Percentiles rank a stretch among this genome's conserved stretches.
Evolutionary conservation across 805 yeast genomes (phyloP).

Genomic region (Starmera quercuum): DNA sequence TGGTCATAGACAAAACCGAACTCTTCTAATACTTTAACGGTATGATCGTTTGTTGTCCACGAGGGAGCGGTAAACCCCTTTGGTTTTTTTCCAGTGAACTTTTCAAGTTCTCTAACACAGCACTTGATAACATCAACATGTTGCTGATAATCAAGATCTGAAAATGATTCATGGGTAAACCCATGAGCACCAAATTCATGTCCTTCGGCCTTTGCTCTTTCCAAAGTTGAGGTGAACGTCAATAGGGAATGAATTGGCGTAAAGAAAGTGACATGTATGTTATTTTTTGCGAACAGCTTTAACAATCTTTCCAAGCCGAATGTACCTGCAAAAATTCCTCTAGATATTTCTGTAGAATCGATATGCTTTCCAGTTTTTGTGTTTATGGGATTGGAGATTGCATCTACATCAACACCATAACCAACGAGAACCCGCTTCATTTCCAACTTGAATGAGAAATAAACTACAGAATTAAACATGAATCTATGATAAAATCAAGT

Average conservation of each 20-base stretch:
- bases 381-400: constrained; percentile 30
- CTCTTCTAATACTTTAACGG: constrained; percentile 24
- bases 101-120: constrained; percentile 23
- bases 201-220: constrained; percentile 25
- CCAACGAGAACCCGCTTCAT: constrained; percentile 25
- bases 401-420: constrained; percentile 31
- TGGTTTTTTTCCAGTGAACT: constrained; percentile 26
- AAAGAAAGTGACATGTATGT: constrained; percentile 30
- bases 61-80: constrained; percentile 29
- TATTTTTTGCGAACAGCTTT: constrained; percentile 25
- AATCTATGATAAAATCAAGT: too few species aligned
- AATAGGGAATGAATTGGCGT: constrained; percentile 31
- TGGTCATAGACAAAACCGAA: constrained; percentile 31
- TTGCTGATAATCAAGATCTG: constrained; percentile 27
- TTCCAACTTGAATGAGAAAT: too few species aligned
- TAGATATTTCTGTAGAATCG: constrained; percentile 27
- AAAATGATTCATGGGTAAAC: constrained; percentile 29
- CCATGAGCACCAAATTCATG: constrained; percentile 32
- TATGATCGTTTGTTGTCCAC: constrained; percentile 29
- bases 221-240: constrained; percentile 29
- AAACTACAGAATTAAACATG: too few species aligned
- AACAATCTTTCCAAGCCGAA: constrained; percentile 29
- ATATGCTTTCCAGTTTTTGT: constrained; percentile 30
- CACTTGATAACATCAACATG: constrained; percentile 27
- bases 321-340: constrained; percentile 28